Evolutionary conservation across 306 rosid genomes (phyloP).

Genomic region (Abrus precatorius): DNA sequence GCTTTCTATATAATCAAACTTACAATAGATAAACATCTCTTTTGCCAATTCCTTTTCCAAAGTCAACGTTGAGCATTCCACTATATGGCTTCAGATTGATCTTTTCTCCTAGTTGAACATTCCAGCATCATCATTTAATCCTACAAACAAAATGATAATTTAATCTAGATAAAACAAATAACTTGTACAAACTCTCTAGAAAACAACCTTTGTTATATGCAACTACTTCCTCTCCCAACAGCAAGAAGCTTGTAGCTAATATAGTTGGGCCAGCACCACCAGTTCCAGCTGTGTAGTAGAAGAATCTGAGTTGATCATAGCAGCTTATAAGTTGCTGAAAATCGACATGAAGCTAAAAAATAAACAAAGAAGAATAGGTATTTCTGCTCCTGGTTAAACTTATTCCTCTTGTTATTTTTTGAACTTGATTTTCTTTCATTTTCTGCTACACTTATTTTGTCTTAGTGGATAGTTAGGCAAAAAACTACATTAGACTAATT

Average conservation of each 20-base stretch:
- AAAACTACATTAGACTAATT: neutral
- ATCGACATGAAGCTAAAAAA: constrained; percentile 32
- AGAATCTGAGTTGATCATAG: constrained; percentile 71
- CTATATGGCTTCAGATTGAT: constrained; percentile 92
- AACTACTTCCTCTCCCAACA: constrained; percentile 94
- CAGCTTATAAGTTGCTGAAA: constrained; percentile 38
- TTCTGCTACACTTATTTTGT: constrained; percentile 34
- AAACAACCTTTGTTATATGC: constrained; percentile 84
- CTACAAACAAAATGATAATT: constrained; percentile 52
- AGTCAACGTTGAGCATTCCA: constrained; percentile 94
- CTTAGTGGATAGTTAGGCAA: neutral
- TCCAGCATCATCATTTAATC: constrained; percentile 57
- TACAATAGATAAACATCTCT: constrained; percentile 93
- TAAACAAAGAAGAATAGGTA: constrained; percentile 1
- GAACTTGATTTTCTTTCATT: constrained; percentile 11
- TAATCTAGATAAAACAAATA: constrained; percentile 45
- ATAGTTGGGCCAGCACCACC: constrained; percentile 99
- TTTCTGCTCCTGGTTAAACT: constrained; percentile 15
- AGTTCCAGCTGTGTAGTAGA: constrained; percentile 92
- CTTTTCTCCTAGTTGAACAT: constrained; percentile 77
- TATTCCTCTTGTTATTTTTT: constrained; percentile 1
- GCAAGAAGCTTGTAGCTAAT: constrained; percentile 89
- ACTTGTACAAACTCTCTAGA: constrained; percentile 36
- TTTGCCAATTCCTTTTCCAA: constrained; percentile 94
- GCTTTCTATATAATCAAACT: constrained; percentile 54